Base-by-base conservation (phyloP, 768 basidiomycete species). In the Suillus brevipes region DNA sequence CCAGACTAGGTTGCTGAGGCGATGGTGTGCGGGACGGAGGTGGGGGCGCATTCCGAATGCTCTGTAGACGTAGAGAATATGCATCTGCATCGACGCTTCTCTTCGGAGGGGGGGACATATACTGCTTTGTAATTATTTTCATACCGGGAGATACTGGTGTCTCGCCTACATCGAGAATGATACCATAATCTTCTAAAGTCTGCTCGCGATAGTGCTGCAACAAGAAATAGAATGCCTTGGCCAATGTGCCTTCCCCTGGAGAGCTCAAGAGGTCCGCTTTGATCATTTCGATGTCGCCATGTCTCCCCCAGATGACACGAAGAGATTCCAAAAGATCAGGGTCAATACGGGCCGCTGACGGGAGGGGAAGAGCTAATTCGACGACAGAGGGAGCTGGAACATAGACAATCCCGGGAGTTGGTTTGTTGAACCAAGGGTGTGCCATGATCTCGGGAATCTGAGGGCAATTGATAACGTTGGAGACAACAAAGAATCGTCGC, bases 171-270 rank as follows among this genome's bases (percentile, higher is more conserved):
- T 80, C 75, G 64, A 79, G 75, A 61, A 82, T 76, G 60, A 79
- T 83, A n/a, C 81, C 83, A 70, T 84, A 81, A 55, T 86, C 83
- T 70, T 85, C 80, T 70, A 87, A 78, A 1, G 79, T 79, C 63
- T 85, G 86, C 69, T 93, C 89, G 65, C 91, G 86, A 71, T 94
- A 91, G 75, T 85, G 85, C 47, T 85, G 81, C 23, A 97, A 84
- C 43, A 97, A 84, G 73, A 90, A 94, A 73, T 95, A 97, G 76
- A 95, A 95, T 0, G 91, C 92, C 74, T 96, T 96, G 12, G 92
- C 90, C 65, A 92, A 84, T 10, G 86, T 85, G 14, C 90, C 91
- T 60, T 85, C 79, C 23, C 89, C 91, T 20, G 84, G 82, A 13
- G 89, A 87, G 36, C 89, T 85, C 67, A 91, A 84, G 7, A 94